Base-by-base conservation (phyloP, 2,329 filamentous ascomycete species). In the Cadophora malorum region DNA sequence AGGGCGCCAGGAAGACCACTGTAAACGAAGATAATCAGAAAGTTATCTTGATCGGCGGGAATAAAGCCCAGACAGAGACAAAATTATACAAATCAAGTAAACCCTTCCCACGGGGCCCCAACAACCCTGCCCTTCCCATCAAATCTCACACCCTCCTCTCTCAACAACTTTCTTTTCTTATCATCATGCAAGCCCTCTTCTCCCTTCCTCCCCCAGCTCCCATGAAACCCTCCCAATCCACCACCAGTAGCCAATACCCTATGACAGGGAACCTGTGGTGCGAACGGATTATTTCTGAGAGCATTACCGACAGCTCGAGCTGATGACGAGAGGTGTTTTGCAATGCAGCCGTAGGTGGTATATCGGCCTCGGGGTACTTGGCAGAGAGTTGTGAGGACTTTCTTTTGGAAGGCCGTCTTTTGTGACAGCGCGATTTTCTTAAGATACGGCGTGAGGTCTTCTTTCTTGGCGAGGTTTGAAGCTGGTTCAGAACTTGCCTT, bases 181-280 rank as follows among this genome's bases (percentile, higher is more conserved):
- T 89, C 88, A 41, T 84, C 83, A 67, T 90, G 83, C 60, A 88
- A 88, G 67, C 86, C 84, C 0, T 87, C 87, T 72, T 88, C 85
- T 0, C 88, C 89, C 47, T 85, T 83, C 65, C 83, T 83, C 3
- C 88, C 84, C 83, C 87, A 89, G 71, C 87, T 84, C 2, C 90
- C 90, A 78, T 89, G 88, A 81, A 92, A 93, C 0, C 90, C 90
- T 52, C 91, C 91, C 25, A 93, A 79, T n/a, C 84, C 83, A 14
- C 91, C 90, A 63, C 89, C 90, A 50, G 88, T 90, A 6, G 91
- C 91, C 58, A 96, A 86, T 25, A 95, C 90, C 10, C 93, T 86
- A 79, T 96, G 93, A 70, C 93, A 96, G 0, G 93, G 93, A 4
- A 95, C 90, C 41, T 87, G 85, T 0, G 93, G 93, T 16, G 93